Evolutionary conservation across 2,329 filamentous ascomycete species (phyloP), one percentile per base, ranked within the genome.

Genomic region (Colletotrichum kahawae): DNA sequence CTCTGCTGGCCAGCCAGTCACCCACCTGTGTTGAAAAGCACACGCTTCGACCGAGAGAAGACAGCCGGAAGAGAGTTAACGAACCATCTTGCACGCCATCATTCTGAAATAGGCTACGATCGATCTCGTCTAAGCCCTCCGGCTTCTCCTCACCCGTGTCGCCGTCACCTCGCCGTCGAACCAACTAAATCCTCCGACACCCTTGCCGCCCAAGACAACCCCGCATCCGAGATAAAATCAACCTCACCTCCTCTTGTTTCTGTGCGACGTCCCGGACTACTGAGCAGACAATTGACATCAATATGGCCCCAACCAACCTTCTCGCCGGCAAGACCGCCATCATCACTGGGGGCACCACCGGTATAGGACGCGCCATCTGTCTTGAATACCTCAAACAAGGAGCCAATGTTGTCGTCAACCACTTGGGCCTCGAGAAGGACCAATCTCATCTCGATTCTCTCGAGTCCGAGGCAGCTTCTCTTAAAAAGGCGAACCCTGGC

Each of bases 311-410:
- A 59, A 80, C 84, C 21, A 87, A 87, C 78, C 89, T 97, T 78
- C 91, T 97, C 72, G 82, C 86, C 70, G 92, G 91, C 83, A 97
- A 97, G 84, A 93, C 93, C 14, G 95, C 95, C 84, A 94, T 95
- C 82, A 95, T 98, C 80, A 98, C 95, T 1, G 95, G 95, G 77
- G 95, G 94, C 72, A 93, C 93, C 5, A 97, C 95, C 1, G 95
- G 95, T 70, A 98, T 98, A 79, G 95, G 95, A 67, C 91, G 94
- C 78, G 95, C 95, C 78, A 97, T 98, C 77, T 92, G 93, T 56
- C 89, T 98, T 66, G 93, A 93, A 79, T 97, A 95, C 82, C 87
- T 96, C 67, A 88, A 89, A 6, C 94, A 97, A 79, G 95, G 95
- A 78, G 94, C 93, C 78, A 90, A 91, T 82, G 94, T 97, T 36